These are phyloP conservation scores for Teunomyces stri DNA, from an alignment of 805 yeast species.

Conservation along the genomic window DNA sequence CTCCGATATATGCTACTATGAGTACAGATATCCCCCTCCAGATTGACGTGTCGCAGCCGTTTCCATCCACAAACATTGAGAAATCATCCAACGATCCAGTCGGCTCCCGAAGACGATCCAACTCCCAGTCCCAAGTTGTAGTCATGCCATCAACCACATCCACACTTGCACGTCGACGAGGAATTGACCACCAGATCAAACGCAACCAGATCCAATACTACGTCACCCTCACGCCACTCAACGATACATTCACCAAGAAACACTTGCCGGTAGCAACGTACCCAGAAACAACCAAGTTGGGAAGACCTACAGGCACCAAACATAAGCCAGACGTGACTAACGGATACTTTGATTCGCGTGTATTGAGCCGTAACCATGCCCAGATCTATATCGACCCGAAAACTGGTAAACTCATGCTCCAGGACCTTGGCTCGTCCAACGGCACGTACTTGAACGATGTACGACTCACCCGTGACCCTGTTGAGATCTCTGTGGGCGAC, in stretches of 20 bases:
- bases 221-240: constrained; percentile 71
- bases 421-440: constrained; percentile 87
- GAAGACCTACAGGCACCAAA: constrained; percentile 79
- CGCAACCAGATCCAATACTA: constrained; percentile 45
- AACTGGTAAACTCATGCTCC: constrained; percentile 65
- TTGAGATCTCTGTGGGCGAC: constrained; percentile 74
- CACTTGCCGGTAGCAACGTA: constrained; percentile 72
- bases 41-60: constrained; percentile 15
- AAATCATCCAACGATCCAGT: background rate
- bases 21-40: constrained; percentile 22
- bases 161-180: constrained; percentile 6
- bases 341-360: constrained; percentile 93
- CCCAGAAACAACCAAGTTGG: constrained; percentile 84
- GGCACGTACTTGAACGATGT: constrained; percentile 88
- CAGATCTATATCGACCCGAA: constrained; percentile 71
- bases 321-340: constrained; percentile 64
- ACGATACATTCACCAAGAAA: constrained; percentile 79
- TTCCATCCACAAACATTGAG: constrained; percentile 5
- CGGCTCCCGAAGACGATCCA: constrained; percentile 30
- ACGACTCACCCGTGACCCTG: constrained; percentile 60
- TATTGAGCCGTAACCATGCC: constrained; percentile 91
- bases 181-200: constrained; percentile 17
- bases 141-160: constrained; percentile 17
- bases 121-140: constrained; percentile 42
- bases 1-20: background rate